phyloP scores from a whole-genome alignment of 2,329 filamentous ascomycete species.

The Magnaporthiopsis incrustans region DNA sequence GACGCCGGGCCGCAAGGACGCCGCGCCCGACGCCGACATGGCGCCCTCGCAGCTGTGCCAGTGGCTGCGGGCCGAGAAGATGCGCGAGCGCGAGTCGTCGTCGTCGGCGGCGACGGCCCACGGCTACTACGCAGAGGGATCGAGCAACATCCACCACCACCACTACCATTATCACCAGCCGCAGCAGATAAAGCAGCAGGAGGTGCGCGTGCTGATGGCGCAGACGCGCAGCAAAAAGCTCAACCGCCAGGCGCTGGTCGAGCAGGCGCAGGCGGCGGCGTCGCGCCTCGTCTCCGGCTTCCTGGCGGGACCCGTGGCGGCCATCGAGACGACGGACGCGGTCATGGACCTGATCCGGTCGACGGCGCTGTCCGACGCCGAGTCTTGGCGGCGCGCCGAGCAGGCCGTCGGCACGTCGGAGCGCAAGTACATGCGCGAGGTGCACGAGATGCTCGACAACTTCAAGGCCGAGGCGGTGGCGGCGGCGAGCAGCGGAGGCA shows the following conservation, averaged over 20 bases:
- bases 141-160: slow-evolving; percentile 17
- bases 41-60: slow-evolving; percentile 62
- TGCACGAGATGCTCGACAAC: slow-evolving; percentile 65
- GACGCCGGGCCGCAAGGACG: slow-evolving; percentile 67
- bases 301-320: slow-evolving; percentile 70
- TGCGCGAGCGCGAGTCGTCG: slow-evolving; percentile 49
- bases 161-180: slow-evolving; percentile 17
- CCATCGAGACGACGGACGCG: slow-evolving; percentile 80
- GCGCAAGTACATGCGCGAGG: slow-evolving; percentile 72
- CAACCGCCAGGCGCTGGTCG: slow-evolving; percentile 78
- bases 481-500: slow-evolving; percentile 34
- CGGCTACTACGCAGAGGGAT: background rate
- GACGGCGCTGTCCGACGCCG: slow-evolving; percentile 69
- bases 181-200: slow-evolving; percentile 50
- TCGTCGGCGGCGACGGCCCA: slow-evolving; percentile 10
- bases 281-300: slow-evolving; percentile 62
- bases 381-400: slow-evolving; percentile 76
- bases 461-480: slow-evolving; percentile 49
- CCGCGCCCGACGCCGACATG: slow-evolving; percentile 66
- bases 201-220: slow-evolving; percentile 77
- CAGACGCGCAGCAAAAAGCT: slow-evolving; percentile 85
- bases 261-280: slow-evolving; percentile 58
- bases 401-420: slow-evolving; percentile 71
- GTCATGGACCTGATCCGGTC: slow-evolving; percentile 68
- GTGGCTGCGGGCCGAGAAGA: slow-evolving; percentile 75